Evolutionary conservation across 768 basidiomycete genomes (phyloP).

Genomic region (Trametes maxima): DNA sequence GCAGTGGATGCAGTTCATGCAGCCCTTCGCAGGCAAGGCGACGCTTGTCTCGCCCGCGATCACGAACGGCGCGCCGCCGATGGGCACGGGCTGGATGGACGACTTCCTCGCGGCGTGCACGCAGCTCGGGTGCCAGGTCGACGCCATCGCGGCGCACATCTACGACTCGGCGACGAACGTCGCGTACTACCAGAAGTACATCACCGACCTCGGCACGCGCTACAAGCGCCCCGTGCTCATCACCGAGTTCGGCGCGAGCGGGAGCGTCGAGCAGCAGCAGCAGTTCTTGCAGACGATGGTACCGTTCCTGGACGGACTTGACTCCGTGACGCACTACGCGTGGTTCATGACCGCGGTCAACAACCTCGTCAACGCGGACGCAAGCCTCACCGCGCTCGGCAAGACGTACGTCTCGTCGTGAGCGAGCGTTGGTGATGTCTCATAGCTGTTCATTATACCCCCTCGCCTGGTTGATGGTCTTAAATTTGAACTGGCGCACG

Average conservation of each 20-base stretch:
- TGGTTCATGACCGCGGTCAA: slow-evolving; percentile 31
- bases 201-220: slow-evolving; percentile 30
- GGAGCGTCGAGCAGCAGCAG: slow-evolving; percentile 27
- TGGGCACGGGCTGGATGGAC: slow-evolving; percentile 36
- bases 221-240: slow-evolving; percentile 34
- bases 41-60: slow-evolving; percentile 36
- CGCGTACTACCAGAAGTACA: slow-evolving; percentile 36
- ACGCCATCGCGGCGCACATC: slow-evolving; percentile 34
- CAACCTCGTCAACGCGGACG: slow-evolving; percentile 31
- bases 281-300: slow-evolving; percentile 32
- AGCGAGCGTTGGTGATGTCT: background rate
- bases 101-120: slow-evolving; percentile 32
- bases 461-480: background rate
- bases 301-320: slow-evolving; percentile 33
- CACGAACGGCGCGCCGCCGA: slow-evolving; percentile 36
- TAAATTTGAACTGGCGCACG: background rate
- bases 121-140: slow-evolving; percentile 31
- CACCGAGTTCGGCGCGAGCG: slow-evolving; percentile 36
- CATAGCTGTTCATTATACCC: background rate
- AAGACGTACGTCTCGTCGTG: slow-evolving; percentile 30
- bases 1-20: slow-evolving; percentile 34
- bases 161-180: slow-evolving; percentile 36
- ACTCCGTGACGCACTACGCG: slow-evolving; percentile 29
- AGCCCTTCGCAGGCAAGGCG: slow-evolving; percentile 36
- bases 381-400: slow-evolving; percentile 28